Percentiles rank a stretch among this genome's conserved stretches.
Conservation (phyloP, 2,329 filamentous ascomycete species). For the Phaeosphaeriaceae sp. region DNA sequence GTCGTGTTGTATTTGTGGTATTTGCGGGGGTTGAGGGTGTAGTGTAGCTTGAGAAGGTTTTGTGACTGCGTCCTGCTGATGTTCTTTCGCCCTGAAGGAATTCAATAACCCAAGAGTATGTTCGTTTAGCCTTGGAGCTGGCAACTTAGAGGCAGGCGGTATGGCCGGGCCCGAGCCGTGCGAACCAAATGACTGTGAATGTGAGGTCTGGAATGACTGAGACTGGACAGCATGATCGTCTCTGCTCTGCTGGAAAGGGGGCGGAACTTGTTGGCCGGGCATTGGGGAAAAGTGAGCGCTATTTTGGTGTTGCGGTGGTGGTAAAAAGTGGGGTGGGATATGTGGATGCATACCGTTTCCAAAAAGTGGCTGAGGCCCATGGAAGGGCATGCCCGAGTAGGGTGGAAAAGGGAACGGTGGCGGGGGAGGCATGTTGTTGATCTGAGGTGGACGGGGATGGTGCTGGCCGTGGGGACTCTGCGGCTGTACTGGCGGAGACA, state of each 20-base stretch:
- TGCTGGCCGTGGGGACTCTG: constrained; percentile 61
- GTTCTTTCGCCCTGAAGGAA: constrained; percentile 59
- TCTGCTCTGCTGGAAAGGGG: constrained; percentile 28
- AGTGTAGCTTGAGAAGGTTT: constrained; percentile 4
- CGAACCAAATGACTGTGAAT: constrained; percentile 40
- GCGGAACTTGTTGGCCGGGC: constrained; percentile 19
- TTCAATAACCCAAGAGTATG: constrained; percentile 65
- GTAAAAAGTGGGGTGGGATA: constrained; percentile 29
- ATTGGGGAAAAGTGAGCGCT: constrained; percentile 14
- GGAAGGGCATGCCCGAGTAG: constrained; percentile 40
- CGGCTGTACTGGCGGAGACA: constrained; percentile 59
- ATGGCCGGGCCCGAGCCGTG: constrained; percentile 51
- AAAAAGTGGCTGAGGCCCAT: constrained; percentile 26
- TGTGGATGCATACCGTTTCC: constrained; percentile 33
- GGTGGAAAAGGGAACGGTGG: constrained; percentile 57
- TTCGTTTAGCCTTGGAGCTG: constrained; percentile 63
- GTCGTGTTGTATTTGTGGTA: constrained; percentile 18
- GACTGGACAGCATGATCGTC: constrained; percentile 3
- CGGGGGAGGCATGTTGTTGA: constrained; percentile 56
- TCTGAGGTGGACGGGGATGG: constrained; percentile 61
- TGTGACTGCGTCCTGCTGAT: constrained; percentile 17
- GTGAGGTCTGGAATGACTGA: constrained; percentile 43
- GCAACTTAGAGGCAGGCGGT: constrained; percentile 64
- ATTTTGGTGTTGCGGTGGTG: constrained; percentile 15
- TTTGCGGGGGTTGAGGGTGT: neutral